These are phyloP conservation scores for Cyclostephanos tholiformis DNA, from an alignment of 108 stramenopile genomes.

Conservation along the genomic window DNA sequence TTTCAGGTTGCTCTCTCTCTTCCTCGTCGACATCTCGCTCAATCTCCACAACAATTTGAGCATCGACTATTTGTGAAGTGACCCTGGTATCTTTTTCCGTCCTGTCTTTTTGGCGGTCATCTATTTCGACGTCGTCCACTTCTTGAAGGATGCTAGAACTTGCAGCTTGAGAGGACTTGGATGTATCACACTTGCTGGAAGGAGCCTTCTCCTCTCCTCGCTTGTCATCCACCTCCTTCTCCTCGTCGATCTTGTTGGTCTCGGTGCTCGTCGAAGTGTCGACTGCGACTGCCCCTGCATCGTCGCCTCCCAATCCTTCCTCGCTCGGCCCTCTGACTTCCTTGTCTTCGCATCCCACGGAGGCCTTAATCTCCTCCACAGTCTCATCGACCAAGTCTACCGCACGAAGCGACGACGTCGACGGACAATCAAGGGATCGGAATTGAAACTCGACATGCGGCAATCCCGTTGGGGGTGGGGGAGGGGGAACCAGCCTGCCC, in stretches of 20 bases:
- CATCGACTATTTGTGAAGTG: neutral
- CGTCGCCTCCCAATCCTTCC: neutral
- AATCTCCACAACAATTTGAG: neutral
- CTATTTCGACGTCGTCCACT: neutral
- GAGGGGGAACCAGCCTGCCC: neutral
- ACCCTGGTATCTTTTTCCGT: neutral
- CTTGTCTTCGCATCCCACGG: too few relatives aligned
- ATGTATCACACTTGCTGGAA: neutral
- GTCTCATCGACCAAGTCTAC: neutral
- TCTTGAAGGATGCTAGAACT: neutral
- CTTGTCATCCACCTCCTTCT: neutral
- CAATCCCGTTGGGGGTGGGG: neutral
- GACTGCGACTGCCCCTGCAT: neutral
- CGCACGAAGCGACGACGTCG: slow-evolving; percentile 7
- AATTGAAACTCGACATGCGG: slow-evolving; percentile 27
- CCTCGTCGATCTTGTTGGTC: slow-evolving; percentile 10
- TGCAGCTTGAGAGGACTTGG: slow-evolving; percentile 1
- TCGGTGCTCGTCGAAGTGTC: neutral
- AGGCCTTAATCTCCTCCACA: neutral
- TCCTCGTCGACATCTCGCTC: neutral
- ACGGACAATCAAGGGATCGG: slow-evolving; percentile 40
- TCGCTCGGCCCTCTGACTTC: too few relatives aligned
- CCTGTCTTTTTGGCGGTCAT: neutral
- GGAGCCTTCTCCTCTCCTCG: neutral
- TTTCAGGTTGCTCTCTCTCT: neutral